Evolutionary conservation across 2,329 filamentous ascomycete genomes (phyloP).

Genomic region (Rhexocercosporidium sp.): DNA sequence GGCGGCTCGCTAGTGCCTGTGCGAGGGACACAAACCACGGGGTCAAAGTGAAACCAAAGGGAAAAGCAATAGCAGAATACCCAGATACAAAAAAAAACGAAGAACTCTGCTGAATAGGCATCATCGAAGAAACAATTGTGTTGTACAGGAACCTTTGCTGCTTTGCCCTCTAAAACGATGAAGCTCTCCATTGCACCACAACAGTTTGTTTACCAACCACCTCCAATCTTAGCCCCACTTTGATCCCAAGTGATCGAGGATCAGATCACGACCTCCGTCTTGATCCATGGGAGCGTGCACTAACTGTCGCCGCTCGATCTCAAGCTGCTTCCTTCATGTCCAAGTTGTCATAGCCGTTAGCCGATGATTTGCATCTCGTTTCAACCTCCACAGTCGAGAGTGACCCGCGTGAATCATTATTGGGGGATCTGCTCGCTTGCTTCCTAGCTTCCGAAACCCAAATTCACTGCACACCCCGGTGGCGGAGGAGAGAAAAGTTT

Average conservation of each 20-base stretch:
- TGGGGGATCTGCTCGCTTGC: neutral
- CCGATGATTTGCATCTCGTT: neutral
- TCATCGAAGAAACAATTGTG: no score
- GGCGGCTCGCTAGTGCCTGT: neutral
- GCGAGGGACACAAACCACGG: neutral
- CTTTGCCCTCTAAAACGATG: no score
- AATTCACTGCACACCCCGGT: neutral
- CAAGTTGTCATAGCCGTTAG: neutral
- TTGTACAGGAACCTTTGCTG: no score
- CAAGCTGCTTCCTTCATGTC: neutral
- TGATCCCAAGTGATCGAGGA: no score
- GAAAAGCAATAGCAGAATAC: neutral
- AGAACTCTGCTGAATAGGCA: no score
- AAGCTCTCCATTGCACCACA: no score
- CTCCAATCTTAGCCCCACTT: no score
- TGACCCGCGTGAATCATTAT: neutral
- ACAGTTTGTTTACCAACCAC: no score
- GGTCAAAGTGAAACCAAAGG: neutral
- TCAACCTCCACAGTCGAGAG: neutral
- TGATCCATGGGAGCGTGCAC: neutral
- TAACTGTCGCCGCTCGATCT: no score
- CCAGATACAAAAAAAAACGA: neutral
- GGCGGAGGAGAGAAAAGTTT: neutral
- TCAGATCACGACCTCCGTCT: no score
- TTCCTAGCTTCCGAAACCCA: constrained; percentile 2